Evolutionary conservation across 768 basidiomycete genomes (phyloP).

Genomic region (Crassisporium funariophilum): DNA sequence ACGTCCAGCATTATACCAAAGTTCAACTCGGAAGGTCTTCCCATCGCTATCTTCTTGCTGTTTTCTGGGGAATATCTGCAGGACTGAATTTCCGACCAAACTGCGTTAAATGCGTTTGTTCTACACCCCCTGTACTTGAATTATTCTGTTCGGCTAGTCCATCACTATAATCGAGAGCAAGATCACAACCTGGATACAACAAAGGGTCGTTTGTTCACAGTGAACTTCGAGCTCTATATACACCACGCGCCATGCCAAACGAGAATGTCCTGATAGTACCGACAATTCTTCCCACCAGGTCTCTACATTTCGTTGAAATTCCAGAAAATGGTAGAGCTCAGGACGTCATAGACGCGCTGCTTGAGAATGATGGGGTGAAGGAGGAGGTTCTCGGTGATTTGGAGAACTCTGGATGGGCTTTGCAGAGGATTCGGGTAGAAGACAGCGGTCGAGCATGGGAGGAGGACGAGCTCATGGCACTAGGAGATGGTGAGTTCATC

Average conservation of each 20-base stretch:
- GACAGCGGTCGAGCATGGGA: constrained; percentile 66
- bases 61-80: too few relatives aligned
- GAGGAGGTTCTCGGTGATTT: constrained; percentile 59
- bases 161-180: constrained; percentile 1
- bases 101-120: too few relatives aligned
- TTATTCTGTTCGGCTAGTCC: background rate
- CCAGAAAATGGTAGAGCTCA: constrained; percentile 52
- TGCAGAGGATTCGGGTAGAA: constrained; percentile 66
- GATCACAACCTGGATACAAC: background rate
- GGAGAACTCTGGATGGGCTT: constrained; percentile 63
- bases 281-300: constrained; percentile 56
- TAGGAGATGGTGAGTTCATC: constrained; percentile 58
- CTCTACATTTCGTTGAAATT: constrained; percentile 65
- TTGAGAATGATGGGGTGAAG: constrained; percentile 49
- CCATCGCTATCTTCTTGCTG: too few relatives aligned
- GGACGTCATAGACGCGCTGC: constrained; percentile 59
- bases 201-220: constrained; percentile 1
- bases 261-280: constrained; percentile 49
- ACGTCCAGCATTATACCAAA: too few relatives aligned
- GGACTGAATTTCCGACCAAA: too few relatives aligned
- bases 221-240: background rate
- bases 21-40: too few relatives aligned
- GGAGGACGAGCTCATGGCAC: constrained; percentile 63
- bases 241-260: constrained; percentile 13
- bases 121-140: too few relatives aligned